These are phyloP conservation scores for Sporothrix variecibatus DNA, from an alignment of 2,329 filamentous ascomycete species.

Conservation along the genomic window DNA sequence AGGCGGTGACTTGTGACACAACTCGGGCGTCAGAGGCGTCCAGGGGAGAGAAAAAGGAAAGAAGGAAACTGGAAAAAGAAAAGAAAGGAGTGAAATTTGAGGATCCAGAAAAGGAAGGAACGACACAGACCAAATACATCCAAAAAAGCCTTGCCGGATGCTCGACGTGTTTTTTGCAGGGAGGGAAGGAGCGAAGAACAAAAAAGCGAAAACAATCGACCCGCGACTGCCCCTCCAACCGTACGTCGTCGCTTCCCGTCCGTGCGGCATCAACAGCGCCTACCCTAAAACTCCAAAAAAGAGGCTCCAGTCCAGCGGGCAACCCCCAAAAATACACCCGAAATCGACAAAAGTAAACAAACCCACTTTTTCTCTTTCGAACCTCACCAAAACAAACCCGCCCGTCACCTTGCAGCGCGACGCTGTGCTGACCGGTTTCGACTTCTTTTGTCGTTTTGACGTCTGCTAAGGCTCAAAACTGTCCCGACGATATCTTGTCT, in stretches of 20 bases:
- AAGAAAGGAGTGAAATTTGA: neutral
- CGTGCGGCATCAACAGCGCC: constrained; percentile 16
- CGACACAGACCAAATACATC: neutral
- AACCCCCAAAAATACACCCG: constrained; percentile 7
- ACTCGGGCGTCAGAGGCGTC: constrained; percentile 2
- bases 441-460: neutral
- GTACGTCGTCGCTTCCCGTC: constrained; percentile 6
- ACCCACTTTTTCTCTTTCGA: constrained; percentile 20
- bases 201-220: neutral
- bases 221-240: constrained; percentile 16
- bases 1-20: constrained; percentile 25
- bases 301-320: constrained; percentile 1
- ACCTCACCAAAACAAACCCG: constrained; percentile 18
- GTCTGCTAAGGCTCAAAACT: neutral
- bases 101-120: neutral
- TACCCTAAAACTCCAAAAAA: neutral
- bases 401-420: neutral
- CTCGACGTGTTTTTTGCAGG: neutral
- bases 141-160: neutral
- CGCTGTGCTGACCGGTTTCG: neutral
- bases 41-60: neutral
- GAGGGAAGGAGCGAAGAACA: neutral
- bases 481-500: neutral
- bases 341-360: constrained; percentile 30
- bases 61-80: neutral